Evolutionary conservation across 371 early-diverging fungal genomes (phyloP).

Genomic region (Batrachochytrium dendrobatidis): DNA sequence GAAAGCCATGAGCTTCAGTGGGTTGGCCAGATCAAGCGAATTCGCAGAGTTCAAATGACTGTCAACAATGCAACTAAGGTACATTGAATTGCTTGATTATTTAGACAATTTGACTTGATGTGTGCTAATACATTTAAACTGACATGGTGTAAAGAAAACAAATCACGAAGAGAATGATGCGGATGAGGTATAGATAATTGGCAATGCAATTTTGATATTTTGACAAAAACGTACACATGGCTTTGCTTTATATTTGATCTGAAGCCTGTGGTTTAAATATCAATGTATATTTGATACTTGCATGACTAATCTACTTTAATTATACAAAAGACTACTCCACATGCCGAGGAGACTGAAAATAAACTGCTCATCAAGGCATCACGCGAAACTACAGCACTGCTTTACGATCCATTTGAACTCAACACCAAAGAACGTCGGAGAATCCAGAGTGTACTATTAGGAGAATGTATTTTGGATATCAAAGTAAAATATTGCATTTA

Average conservation of each 20-base stretch:
- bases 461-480: slow-evolving; percentile 30
- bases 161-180: neutral
- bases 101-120: neutral
- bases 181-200: too few relatives aligned
- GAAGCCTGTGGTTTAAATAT: too few relatives aligned
- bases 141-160: neutral
- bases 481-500: slow-evolving; percentile 19
- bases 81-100: neutral
- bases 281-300: too few relatives aligned
- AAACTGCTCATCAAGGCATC: too few relatives aligned
- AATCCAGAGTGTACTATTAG: slow-evolving; percentile 34
- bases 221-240: too few relatives aligned
- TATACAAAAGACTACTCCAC: too few relatives aligned
- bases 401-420: slow-evolving; percentile 41
- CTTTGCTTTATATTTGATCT: too few relatives aligned
- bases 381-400: too few relatives aligned
- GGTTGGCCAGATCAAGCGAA: slow-evolving; percentile 21
- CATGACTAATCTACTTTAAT: too few relatives aligned
- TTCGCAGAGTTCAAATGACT: slow-evolving; percentile 26
- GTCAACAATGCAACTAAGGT: slow-evolving; percentile 18
- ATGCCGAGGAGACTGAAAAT: too few relatives aligned
- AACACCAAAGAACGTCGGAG: slow-evolving; percentile 39
- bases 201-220: too few relatives aligned
- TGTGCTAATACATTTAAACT: neutral
- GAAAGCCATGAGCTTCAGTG: slow-evolving; percentile 17